Base-by-base conservation (phyloP, 2,329 filamentous ascomycete species). In the Ceratocystis papillata region DNA sequence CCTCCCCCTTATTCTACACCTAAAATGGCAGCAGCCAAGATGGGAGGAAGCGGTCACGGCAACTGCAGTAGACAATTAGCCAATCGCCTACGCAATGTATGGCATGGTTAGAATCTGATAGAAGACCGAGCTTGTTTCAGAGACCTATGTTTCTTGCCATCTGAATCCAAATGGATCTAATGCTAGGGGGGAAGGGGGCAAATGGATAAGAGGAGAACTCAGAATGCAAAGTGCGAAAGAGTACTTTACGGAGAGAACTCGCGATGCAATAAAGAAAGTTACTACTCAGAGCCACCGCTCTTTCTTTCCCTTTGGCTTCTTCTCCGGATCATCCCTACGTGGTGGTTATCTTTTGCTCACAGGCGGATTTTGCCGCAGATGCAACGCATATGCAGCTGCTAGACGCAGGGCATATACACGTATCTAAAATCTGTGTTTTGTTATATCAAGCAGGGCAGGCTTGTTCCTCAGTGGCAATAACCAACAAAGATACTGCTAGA, bases 1-100 rank as follows among this genome's bases (percentile, higher is more conserved):
- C 50, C 50, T 17, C 63, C 63, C 63, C 55, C 53, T 65, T 65
- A 65, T 65, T 65, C 25, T 60, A 20, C 41, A 60, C 63, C 37
- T 41, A 30, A 65, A 48, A 60, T 65, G 63, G 63, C 25, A 59
- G 33, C 33, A 59, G 12, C 55, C 25, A 59, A 37, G 55, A n/a
- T 30, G 28, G 55, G 30, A 59, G 55, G 28, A 59, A 33, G 55
- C 55, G 55, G 55, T 59, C 55, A 25, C 55, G 15, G 30, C 17
- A 30, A 37, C 55, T n/a, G 3, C 50, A 55, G 22, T 20, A 57
- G 25, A 37, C 15, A 33, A 59, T 37, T 37, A 30, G 12, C 55
- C 55, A 59, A 59, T 37, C 1, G 28, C 8, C 28, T 59, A 4
- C 25, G 22, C 15, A 30, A 37, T 28, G 55, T 20, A 20, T 17